These are phyloP conservation scores for Leccinum proliferum DNA, from an alignment of 1,284 basidiomycete genomes.

Conservation along the genomic window DNA sequence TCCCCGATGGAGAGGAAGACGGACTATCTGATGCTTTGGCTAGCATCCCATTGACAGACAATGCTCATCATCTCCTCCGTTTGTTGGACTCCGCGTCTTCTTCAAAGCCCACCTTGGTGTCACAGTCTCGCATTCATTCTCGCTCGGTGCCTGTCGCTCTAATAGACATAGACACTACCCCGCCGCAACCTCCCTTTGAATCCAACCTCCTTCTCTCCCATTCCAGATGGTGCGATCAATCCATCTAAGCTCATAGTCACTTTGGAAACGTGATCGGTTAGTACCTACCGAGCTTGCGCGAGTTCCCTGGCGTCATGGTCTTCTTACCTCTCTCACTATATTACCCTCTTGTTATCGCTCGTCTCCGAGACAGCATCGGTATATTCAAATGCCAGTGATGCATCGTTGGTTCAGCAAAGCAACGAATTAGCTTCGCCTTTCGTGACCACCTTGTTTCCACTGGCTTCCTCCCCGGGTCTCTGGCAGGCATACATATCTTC, in stretches of 20 bases:
- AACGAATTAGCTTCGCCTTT: constrained; percentile 37
- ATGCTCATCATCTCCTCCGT: constrained; percentile 28
- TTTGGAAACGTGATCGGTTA: constrained; percentile 63
- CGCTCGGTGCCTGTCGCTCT: constrained; percentile 37
- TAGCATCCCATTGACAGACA: constrained; percentile 17
- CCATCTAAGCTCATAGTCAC: constrained; percentile 58
- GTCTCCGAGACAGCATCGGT: constrained; percentile 44
- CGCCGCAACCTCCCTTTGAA: constrained; percentile 50
- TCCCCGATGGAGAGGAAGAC: constrained; percentile 18
- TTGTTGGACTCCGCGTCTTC: constrained; percentile 37
- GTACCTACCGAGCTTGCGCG: constrained; percentile 53
- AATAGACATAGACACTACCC: constrained; percentile 30
- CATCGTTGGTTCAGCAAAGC: constrained; percentile 24
- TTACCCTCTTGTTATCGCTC: constrained; percentile 37
- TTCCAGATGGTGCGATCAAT: constrained; percentile 43
- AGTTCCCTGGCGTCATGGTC: constrained; percentile 60
- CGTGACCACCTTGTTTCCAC: constrained; percentile 56
- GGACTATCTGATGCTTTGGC: constrained; percentile 18
- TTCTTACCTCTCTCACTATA: constrained; percentile 51
- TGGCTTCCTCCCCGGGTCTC: constrained; percentile 44
- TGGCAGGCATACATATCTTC: constrained; percentile 59
- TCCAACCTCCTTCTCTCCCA: constrained; percentile 58
- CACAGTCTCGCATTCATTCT: constrained; percentile 35
- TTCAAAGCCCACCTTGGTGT: constrained; percentile 33
- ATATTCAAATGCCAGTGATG: constrained; percentile 43